phyloP scores from a whole-genome alignment of 2,329 filamentous ascomycete genomes.

The Berkeleyomyces rouxiae region DNA sequence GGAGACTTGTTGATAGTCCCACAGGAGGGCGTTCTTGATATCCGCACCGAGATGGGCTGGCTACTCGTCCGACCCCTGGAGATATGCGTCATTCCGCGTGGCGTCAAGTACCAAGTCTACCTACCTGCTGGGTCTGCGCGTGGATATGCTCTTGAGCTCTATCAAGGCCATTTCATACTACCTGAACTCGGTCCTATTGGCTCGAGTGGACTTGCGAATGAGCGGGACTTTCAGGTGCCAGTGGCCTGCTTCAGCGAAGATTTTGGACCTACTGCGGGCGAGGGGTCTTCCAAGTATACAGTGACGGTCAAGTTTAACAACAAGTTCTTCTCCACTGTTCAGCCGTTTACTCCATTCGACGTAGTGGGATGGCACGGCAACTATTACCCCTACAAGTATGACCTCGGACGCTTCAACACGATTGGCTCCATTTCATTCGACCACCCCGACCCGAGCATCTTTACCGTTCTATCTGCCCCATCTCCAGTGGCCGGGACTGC shows the following conservation, averaged over 20 bases:
- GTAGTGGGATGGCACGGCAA: constrained; percentile 68
- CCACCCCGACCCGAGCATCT: constrained; percentile 65
- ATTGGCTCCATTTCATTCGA: constrained; percentile 59
- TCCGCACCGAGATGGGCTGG: constrained; percentile 54
- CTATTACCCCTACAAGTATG: constrained; percentile 71
- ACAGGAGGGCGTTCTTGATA: constrained; percentile 52
- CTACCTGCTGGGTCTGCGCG: constrained; percentile 40
- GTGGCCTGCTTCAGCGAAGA: constrained; percentile 48
- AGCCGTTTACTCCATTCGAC: constrained; percentile 60
- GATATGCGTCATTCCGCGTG: constrained; percentile 54
- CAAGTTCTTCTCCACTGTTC: constrained; percentile 45
- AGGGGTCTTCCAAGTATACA: constrained; percentile 23
- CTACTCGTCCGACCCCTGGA: constrained; percentile 55
- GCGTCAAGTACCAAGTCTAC: constrained; percentile 50
- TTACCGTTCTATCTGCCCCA: constrained; percentile 51
- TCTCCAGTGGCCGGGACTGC: constrained; percentile 45
- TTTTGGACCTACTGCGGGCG: constrained; percentile 22
- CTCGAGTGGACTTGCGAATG: constrained; percentile 50
- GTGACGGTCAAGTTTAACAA: constrained; percentile 52
- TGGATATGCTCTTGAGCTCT: constrained; percentile 56
- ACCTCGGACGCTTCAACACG: constrained; percentile 59
- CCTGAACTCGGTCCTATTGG: constrained; percentile 54
- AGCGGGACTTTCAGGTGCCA: constrained; percentile 55
- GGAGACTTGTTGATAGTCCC: constrained; percentile 60
- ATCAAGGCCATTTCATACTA: constrained; percentile 48